A percentile compares a stretch with the other conserved stretches of the same genome.
Conservation (phyloP, 148 eudicot genomes). For the Amaranthus cruentus region DNA sequence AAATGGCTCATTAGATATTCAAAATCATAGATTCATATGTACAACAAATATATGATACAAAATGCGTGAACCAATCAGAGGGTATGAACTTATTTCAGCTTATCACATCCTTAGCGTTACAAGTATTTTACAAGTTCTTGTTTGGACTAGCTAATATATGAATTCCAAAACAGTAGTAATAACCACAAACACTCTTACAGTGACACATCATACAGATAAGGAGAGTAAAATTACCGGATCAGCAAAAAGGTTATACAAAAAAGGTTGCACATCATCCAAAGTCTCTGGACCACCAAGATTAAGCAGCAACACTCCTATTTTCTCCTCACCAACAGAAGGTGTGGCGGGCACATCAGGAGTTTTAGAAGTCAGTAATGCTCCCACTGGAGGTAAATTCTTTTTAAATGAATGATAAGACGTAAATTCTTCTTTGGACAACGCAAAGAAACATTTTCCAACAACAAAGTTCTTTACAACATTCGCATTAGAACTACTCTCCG, state of each 20-base stretch:
- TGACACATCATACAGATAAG: not conserved
- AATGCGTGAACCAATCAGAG: not conserved
- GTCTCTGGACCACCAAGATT: constrained; percentile 99
- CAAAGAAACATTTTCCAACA: constrained; percentile 32
- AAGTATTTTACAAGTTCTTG: not conserved
- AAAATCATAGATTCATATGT: not conserved
- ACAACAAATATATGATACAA: not conserved
- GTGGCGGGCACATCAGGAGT: constrained; percentile 36
- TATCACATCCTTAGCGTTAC: not conserved
- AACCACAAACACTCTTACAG: not conserved
- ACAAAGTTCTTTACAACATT: constrained; percentile 32
- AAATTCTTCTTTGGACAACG: constrained; percentile 38
- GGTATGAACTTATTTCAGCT: not conserved
- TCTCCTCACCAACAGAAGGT: constrained; percentile 51
- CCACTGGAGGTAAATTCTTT: constrained; percentile 30
- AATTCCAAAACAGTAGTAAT: not conserved
- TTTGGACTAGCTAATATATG: not conserved
- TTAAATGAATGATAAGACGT: constrained; percentile 22
- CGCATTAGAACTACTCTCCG: constrained; percentile 35
- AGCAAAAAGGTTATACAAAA: constrained; percentile 91
- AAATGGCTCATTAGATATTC: not conserved
- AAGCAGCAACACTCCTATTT: constrained; percentile 78
- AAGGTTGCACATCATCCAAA: constrained; percentile 95
- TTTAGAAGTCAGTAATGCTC: constrained; percentile 58
- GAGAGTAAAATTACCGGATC: constrained; percentile 68